Evolutionary conservation across 2,329 filamentous ascomycete species (phyloP).

Genomic region (Chaetoscypha palmicola): DNA sequence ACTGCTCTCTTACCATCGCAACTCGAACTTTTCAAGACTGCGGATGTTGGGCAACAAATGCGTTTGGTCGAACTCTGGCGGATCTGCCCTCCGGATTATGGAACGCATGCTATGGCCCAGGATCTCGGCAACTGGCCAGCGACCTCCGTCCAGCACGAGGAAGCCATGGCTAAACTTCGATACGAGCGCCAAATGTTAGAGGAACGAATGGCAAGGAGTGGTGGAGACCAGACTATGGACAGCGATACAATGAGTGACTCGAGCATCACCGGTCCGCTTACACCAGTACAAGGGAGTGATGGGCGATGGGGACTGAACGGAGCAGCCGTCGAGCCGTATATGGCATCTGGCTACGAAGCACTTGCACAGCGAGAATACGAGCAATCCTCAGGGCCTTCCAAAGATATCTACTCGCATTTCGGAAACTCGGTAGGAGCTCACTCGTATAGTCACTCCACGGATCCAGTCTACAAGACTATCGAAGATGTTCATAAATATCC

Average conservation of each 20-base stretch:
- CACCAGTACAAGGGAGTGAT: conserved; percentile 44
- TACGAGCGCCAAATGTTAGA: conserved; percentile 47
- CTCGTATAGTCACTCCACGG: conserved; percentile 50
- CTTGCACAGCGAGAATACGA: conserved; percentile 59
- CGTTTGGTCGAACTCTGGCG: conserved; percentile 80
- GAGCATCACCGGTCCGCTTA: conserved; percentile 33
- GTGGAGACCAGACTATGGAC: conserved; percentile 39
- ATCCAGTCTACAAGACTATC: conserved; percentile 55
- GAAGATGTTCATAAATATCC: conserved; percentile 22
- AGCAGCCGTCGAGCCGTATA: conserved; percentile 55
- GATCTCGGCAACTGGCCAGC: conserved; percentile 51
- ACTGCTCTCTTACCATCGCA: conserved; percentile 64
- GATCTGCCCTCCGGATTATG: conserved; percentile 63
- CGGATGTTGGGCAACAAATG: conserved; percentile 62
- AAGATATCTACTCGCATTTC: conserved; percentile 40
- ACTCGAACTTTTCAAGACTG: conserved; percentile 69
- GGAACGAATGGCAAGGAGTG: conserved; percentile 33
- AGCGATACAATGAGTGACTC: conserved; percentile 34
- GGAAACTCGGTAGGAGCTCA: conserved; percentile 35
- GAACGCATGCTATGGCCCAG: conserved; percentile 47
- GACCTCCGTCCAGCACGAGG: conserved; percentile 48
- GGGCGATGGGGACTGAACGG: conserved; percentile 41
- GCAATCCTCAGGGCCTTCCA: conserved; percentile 36
- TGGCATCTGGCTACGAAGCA: conserved; percentile 72
- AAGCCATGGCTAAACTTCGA: conserved; percentile 48